These are phyloP conservation scores for Pleurotus platypus DNA, from an alignment of 768 basidiomycete species.

Conservation along the genomic window DNA sequence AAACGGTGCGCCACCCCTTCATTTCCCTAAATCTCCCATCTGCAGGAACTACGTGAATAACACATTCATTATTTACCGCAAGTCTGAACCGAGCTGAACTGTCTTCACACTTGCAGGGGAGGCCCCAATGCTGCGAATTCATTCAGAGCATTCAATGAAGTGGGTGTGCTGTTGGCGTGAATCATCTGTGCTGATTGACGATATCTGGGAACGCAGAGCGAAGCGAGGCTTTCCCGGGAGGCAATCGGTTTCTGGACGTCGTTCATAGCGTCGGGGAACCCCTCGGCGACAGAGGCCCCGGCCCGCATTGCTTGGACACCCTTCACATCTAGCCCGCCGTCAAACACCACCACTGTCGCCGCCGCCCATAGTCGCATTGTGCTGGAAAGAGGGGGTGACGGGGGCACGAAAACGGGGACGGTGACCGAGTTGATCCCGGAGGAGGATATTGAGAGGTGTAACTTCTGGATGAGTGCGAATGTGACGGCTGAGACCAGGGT, in stretches of 20 bases:
- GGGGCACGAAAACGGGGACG: slow-evolving; percentile 17
- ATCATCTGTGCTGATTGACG: not conserved
- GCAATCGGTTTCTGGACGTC: slow-evolving; percentile 45
- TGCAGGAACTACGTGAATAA: slow-evolving; percentile 28
- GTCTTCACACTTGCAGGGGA: slow-evolving; percentile 12
- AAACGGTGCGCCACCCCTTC: not conserved
- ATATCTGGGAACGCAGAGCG: slow-evolving; percentile 26
- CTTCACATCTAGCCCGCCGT: slow-evolving; percentile 11
- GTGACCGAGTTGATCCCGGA: slow-evolving; percentile 24
- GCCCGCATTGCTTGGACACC: slow-evolving; percentile 22
- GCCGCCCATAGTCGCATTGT: slow-evolving; percentile 16
- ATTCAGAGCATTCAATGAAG: slow-evolving; percentile 33
- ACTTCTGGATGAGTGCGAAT: slow-evolving; percentile 38
- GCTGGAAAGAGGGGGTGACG: slow-evolving; percentile 22
- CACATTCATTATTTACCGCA: not conserved
- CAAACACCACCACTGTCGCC: not conserved
- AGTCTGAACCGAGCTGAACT: not conserved
- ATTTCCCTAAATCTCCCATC: not conserved
- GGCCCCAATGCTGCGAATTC: slow-evolving; percentile 27
- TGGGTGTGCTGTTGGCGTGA: slow-evolving; percentile 10
- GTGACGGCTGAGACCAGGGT: slow-evolving; percentile 21
- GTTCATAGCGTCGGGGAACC: slow-evolving; percentile 28
- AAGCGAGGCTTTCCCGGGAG: slow-evolving; percentile 30
- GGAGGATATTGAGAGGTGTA: slow-evolving; percentile 29
- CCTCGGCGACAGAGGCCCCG: slow-evolving; percentile 17